A percentile compares a stretch with the other conserved stretches of the same genome.
phyloP scores from a whole-genome alignment of 2,329 filamentous ascomycete genomes.

The Nakataea oryzae region DNA sequence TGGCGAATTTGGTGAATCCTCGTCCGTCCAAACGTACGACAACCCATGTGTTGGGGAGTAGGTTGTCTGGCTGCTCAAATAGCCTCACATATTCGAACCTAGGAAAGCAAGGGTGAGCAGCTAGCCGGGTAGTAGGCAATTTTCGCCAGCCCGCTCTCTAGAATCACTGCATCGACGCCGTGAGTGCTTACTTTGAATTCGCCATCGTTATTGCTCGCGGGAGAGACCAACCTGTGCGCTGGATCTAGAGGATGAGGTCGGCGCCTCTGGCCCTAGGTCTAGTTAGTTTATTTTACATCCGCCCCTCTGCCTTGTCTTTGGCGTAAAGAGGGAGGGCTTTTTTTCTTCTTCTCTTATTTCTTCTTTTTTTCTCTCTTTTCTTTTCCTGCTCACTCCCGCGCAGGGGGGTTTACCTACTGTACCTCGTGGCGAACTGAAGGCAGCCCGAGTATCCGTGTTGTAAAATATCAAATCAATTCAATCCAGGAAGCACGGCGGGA shows the following conservation, averaged over 20 bases:
- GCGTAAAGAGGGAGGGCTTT: background rate
- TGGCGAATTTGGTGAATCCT: constrained; percentile 68
- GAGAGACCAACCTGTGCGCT: background rate
- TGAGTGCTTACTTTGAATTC: constrained; percentile 14
- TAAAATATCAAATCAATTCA: no score
- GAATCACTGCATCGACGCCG: background rate
- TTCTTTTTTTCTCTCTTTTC: no score
- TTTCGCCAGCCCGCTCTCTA: background rate
- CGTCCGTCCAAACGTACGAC: constrained; percentile 89
- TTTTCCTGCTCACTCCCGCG: no score
- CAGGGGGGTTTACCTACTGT: no score
- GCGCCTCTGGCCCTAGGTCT: no score
- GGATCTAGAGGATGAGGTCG: background rate
- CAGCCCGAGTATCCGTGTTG: no score
- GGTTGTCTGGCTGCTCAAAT: constrained; percentile 72
- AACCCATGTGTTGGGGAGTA: constrained; percentile 91
- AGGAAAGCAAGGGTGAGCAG: background rate
- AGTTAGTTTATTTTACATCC: no score
- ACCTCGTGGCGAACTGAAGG: background rate
- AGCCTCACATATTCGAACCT: constrained; percentile 90
- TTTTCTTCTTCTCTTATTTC: no score
- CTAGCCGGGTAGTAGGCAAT: no score
- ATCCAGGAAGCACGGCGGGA: no score
- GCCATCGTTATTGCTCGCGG: constrained; percentile 10
- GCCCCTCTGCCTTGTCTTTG: background rate